A percentile compares a stretch with the other conserved stretches of the same genome.
These are phyloP conservation scores for Tuber magnatum DNA, from an alignment of 495 filamentous ascomycete genomes.

Conservation along the genomic window DNA sequence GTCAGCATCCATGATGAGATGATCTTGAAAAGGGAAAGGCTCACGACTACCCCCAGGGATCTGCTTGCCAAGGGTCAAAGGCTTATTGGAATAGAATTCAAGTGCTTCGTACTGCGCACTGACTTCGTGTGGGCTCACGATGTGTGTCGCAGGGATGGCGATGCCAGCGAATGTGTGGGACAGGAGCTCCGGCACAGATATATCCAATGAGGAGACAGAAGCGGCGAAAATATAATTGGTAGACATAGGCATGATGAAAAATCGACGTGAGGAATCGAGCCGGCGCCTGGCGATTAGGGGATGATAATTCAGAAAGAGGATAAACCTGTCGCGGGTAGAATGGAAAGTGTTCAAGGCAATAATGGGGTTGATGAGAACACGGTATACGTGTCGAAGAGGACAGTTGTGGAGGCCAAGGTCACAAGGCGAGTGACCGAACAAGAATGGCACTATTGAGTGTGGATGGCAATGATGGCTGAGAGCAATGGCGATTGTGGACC, in stretches of 20 bases:
- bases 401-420: too few species aligned
- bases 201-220: not conserved
- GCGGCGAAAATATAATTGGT: not conserved
- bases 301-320: too few species aligned
- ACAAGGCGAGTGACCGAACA: too few species aligned
- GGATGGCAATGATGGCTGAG: too few species aligned
- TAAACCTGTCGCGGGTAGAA: too few species aligned
- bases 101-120: not conserved
- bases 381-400: too few species aligned
- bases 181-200: not conserved
- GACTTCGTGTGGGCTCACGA: not conserved
- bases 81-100: not conserved
- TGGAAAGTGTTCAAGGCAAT: too few species aligned
- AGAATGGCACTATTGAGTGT: too few species aligned
- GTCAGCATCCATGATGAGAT: not conserved
- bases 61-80: not conserved
- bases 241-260: not conserved
- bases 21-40: not conserved
- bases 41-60: rapidly evolving
- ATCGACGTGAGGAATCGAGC: not conserved
- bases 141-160: not conserved
- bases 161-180: not conserved
- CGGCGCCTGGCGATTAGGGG: too few species aligned
- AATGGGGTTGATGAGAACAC: too few species aligned
- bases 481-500: too few species aligned